These are phyloP conservation scores for Syzygium oleosum DNA, from an alignment of 345 rosid genomes.

Conservation along the genomic window DNA sequence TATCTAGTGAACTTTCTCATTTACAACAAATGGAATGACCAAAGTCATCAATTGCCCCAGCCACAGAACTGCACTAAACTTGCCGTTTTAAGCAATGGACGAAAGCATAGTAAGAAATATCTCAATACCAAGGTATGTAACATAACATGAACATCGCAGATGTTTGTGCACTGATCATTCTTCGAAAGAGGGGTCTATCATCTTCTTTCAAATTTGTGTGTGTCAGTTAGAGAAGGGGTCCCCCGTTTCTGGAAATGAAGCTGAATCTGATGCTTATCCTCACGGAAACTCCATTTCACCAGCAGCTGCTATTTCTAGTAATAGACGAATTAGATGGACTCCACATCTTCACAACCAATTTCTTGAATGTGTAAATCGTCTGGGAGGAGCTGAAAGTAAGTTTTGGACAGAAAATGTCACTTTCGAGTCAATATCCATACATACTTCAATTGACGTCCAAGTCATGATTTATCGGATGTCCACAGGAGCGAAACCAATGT, in stretches of 20 bases:
- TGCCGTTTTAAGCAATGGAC: background rate
- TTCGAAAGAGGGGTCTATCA: background rate
- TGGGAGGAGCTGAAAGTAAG: slow-evolving; percentile 24
- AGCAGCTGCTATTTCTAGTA: background rate
- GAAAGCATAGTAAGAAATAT: background rate
- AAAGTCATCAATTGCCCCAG: background rate
- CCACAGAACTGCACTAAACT: background rate
- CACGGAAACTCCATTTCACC: background rate
- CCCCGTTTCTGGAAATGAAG: background rate
- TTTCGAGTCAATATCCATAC: background rate
- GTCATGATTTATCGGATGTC: background rate
- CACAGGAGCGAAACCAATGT: slow-evolving; percentile 27
- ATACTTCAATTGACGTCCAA: background rate
- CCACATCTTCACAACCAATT: slow-evolving; percentile 23
- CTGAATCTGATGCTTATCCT: background rate
- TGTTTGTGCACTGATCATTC: background rate
- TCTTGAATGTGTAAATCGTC: slow-evolving; percentile 17
- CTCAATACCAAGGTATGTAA: background rate
- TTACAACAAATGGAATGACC: background rate
- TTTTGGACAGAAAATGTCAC: background rate
- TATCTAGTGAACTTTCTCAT: background rate
- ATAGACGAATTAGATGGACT: slow-evolving; percentile 24
- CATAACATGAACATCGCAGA: background rate
- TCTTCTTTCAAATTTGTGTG: background rate
- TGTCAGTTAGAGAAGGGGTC: background rate